phyloP scores from a whole-genome alignment of 108 stramenopile genomes.

The Conticribra guillardii region DNA sequence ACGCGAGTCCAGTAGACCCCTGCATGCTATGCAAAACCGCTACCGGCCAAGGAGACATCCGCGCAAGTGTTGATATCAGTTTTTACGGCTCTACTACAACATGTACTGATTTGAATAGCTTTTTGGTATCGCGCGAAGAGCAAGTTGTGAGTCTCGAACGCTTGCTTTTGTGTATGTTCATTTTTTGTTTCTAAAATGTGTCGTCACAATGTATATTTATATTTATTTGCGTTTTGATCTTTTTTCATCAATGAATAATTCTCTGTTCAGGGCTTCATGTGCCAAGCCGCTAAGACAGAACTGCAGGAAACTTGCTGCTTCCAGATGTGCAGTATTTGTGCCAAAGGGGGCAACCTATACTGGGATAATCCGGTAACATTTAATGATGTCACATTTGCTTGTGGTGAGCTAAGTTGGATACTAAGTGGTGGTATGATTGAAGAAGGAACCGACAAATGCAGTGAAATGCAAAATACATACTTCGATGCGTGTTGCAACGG shows the following conservation, averaged over 20 bases:
- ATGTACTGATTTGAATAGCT: slow-evolving; percentile 48
- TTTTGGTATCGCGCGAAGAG: slow-evolving; percentile 49
- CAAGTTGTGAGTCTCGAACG: no score
- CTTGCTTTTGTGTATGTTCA: no score
- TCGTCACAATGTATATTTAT: no score
- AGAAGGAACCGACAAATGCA: slow-evolving; percentile 39
- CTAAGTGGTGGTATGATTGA: slow-evolving; percentile 38
- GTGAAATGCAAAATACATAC: slow-evolving; percentile 33
- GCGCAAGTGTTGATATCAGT: slow-evolving; percentile 24
- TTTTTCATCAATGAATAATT: no score
- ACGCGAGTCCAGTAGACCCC: slow-evolving; percentile 30
- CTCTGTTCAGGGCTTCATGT: slow-evolving; percentile 55
- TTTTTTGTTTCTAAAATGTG: no score
- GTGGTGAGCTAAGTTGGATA: slow-evolving; percentile 50
- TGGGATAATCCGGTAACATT: slow-evolving; percentile 49
- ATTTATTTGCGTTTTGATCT: no score
- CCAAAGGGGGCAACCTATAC: slow-evolving; percentile 24
- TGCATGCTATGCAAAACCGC: slow-evolving; percentile 27
- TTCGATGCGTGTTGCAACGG: slow-evolving; percentile 45
- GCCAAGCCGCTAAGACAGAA: slow-evolving; percentile 51
- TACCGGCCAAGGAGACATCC: slow-evolving; percentile 29
- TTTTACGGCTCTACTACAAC: slow-evolving; percentile 51
- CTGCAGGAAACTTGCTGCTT: slow-evolving; percentile 44
- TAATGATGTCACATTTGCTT: slow-evolving; percentile 45
- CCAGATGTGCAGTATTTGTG: slow-evolving; percentile 40